Base-by-base conservation (phyloP, 2,329 filamentous ascomycete species). In the Polychaeton citri region DNA sequence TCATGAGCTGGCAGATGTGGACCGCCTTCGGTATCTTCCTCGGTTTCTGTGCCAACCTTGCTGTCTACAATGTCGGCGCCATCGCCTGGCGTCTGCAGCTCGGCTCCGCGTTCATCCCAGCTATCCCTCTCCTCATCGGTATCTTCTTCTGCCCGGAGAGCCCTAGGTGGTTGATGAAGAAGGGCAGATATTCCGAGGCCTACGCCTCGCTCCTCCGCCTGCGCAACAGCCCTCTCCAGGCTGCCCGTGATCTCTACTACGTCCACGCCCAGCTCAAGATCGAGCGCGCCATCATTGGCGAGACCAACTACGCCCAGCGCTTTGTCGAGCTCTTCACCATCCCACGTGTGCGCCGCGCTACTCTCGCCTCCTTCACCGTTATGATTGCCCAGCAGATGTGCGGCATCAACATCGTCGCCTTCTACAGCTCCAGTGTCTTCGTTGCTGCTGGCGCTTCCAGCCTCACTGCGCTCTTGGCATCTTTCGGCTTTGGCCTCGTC, bases 1-100 rank as follows among this genome's bases (percentile, higher is more conserved):
- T 87, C 43, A 88, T 88, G 81, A 77, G 76, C 43, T 88, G 82
- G 81, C 79, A 87, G 59, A 66, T 80, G 56, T 80, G 75, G 72
- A 69, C 65, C 7, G 70, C 75, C 38, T 58, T 80, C 62, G 74
- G 73, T 28, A 77, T 79, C 44, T 72, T 79, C 49, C 58, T 79
- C 12, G 78, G 76, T 4, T 73, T 71, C 37, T 71, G 65, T 39
- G 76, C 76, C 41, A 81, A 81, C 47, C 62, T 81, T 19, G 72
- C 68, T 3, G 72, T 81, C 33, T 18, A 55, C 41, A 44, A 55
- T 16, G 40, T 48, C 13, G 57, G 55, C 30, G 31, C 26, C 18
- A 58, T 59, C 24, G 44, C 52, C 4, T 66, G 63, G 63, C 47
- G 63, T 4, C 44, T 65, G 20, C 57, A 64, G 39, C 43, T 64